A percentile compares a stretch with the other conserved stretches of the same genome.
These are phyloP conservation scores for Flaveria sonorensis DNA, from an alignment of 129 eudicot species.

Conservation along the genomic window DNA sequence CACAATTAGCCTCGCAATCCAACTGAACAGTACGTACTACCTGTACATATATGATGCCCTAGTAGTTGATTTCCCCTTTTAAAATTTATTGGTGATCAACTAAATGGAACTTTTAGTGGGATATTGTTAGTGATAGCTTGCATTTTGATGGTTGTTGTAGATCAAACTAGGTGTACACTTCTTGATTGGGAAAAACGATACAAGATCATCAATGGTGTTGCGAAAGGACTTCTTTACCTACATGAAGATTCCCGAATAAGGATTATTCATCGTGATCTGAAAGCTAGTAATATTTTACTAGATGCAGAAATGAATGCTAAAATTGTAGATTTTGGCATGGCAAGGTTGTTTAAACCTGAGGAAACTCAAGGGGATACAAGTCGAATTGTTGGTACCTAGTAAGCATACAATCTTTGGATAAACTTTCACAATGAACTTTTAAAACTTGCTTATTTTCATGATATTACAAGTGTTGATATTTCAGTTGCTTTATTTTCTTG, in stretches of 20 bases:
- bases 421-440: background rate
- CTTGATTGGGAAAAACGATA: constrained; percentile 15
- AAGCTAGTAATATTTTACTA: constrained; percentile 10
- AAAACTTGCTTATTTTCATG: background rate
- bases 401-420: background rate
- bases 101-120: background rate
- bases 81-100: background rate
- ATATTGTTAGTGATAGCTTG: background rate
- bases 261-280: constrained; percentile 7
- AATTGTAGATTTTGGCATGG: constrained; percentile 14
- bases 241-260: constrained; percentile 9
- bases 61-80: background rate
- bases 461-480: background rate
- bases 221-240: constrained; percentile 15
- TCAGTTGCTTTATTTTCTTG: background rate
- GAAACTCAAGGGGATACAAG: constrained; percentile 13
- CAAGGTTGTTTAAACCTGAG: background rate
- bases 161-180: background rate
- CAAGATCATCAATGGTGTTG: constrained; percentile 10
- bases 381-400: constrained; percentile 20
- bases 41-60: background rate
- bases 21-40: background rate
- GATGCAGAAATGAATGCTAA: constrained; percentile 8
- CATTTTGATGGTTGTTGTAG: background rate
- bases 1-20: background rate